Base-by-base conservation (phyloP, 1,139 yeast genomes). In the Kluyveromyces marxianus region DNA sequence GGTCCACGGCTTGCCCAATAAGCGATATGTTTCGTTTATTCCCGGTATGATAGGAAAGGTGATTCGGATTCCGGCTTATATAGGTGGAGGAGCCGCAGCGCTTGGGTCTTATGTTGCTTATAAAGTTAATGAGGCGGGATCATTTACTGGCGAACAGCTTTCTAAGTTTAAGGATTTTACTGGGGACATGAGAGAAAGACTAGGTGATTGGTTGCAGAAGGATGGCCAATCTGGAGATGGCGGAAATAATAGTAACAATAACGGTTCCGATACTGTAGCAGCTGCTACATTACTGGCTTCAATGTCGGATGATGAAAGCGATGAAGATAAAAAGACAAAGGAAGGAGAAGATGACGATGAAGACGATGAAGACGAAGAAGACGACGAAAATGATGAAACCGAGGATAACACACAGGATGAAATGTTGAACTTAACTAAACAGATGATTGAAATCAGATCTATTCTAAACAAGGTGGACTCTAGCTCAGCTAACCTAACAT, bases 401-500 rank as follows among this genome's bases (percentile, higher is more conserved):
- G 77, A 74, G 25, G 76, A 77, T 39, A 69, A 70, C 33, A 77
- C 88, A 1, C 80, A 80, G 51, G 83, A 81, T 54, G 86, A 83
- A 49, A 92, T 92, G 83, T 70, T 92, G 64, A 82, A 84, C 51
- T 68, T 92, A 51, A 92, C 97, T 7, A 79, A 89, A 54, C 95
- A 88, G 65, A 94, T 94, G 98, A 94, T 94, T 58, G 98, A 94
- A 63, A 90, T 94, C 48, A 74, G 97, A 60, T 77, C 82, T 45
- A 76, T 92, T 40, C 70, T 94, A 45, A 77, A 85, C 48, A 80
- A 78, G 50, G 79, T 94, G 24, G 95, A 89, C 59, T 83, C 84
- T 50, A 68, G 75, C 0, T 71, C 83, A 4, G 90, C 88, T 37
- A 77, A 87, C 8, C 71, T 92, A 40, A 86, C 83, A 53, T 70